Evolutionary conservation across 1,139 yeast genomes (phyloP), one percentile per base, ranked within the genome.

Genomic region (Lodderomyces parapsilosis): DNA sequence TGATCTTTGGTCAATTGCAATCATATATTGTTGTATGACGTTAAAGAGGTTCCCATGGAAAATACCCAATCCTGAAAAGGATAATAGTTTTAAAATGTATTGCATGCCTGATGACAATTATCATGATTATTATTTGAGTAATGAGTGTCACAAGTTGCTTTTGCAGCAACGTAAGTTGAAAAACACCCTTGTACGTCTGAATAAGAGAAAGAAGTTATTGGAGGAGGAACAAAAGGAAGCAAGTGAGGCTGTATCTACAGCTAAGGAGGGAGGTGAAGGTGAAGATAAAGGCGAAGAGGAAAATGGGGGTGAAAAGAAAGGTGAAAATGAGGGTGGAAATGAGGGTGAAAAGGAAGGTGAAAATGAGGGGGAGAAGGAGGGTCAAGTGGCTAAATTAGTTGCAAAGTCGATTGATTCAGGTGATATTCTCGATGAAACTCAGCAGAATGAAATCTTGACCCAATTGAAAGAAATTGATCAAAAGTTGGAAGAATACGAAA

Each of bases 1-100:
- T 8, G 99, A 93, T 65, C 74, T 93, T 42, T 93, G 99, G 99
- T 90, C 97, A 1, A 75, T 87, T 47, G 99, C 96, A 9, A 90
- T 93, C 39, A 91, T 93, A 34, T 93, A 85, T 62, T 93, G 98
- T 66, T 93, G 99, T 66, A 90, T 91, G 96, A 83, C 93, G 43
- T 70, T 93, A 53, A 86, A 93, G 56, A 76, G 96, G 57, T 93
- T 93, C 68, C 99, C 99, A 1, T 94, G 99, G 99, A 93, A 91
- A 59, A 89, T 88, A 6, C 99, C 99, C 6, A 81, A 82, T 56
- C 71, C 80, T 22, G 78, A 86, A n/a, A 72, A 70, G 49, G 99
- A 94, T 64, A 85, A 85, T 49, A 87, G 96, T 49, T 94, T 84
- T 68, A 80, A 80, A 49, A 59, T 74, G 34, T 74, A 62, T 67